Base-by-base conservation (phyloP, 352 stramenopile genomes). In the Aphanomyces euteiches region DNA sequence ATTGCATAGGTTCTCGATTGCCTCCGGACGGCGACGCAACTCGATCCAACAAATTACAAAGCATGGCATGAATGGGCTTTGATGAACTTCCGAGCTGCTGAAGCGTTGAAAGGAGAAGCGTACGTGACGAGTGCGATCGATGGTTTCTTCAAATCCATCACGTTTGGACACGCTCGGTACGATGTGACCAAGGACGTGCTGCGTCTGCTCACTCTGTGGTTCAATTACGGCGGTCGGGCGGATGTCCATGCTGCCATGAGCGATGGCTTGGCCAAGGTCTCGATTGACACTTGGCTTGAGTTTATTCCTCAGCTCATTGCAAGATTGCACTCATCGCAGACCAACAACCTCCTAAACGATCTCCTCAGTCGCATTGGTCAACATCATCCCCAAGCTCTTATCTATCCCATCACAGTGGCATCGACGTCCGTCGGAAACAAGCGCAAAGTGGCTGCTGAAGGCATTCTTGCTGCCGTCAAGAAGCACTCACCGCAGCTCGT, bases 31-130 rank as follows among this genome's bases (percentile, higher is more conserved):
- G 89, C 89, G 38, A 96, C 88, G 47, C 75, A 88, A 58, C 72
- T 95, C 28, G 88, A 96, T 66, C 85, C 83, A 53, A 95, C 88
- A 45, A 97, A 98, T 67, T 98, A 99, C 74, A 97, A 96, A 58
- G 96, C 97, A 28, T 99, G 96, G 91, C 98, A 99, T 78, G 90
- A 94, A 59, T 99, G 97, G 97, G 97, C 97, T 19, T 76, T 99
- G 21, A 94, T 99, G 68, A 99, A 99, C 82, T 99, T 99, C 78
- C 79, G 84, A 2, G 87, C 84, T 4, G 73, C 92, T 48, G 87
- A 95, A 39, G 82, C 84, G 4, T 45, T 50, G 13, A 74, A 80
- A 43, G 76, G 76, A 28, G 84, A 92, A 45, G 70, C 81, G 43
- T 96, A 97, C 73, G 87, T 98, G 5, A 83, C 97, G 38, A 85